Base-by-base conservation (phyloP, 148 eudicot species). In the Cornus suecica region DNA sequence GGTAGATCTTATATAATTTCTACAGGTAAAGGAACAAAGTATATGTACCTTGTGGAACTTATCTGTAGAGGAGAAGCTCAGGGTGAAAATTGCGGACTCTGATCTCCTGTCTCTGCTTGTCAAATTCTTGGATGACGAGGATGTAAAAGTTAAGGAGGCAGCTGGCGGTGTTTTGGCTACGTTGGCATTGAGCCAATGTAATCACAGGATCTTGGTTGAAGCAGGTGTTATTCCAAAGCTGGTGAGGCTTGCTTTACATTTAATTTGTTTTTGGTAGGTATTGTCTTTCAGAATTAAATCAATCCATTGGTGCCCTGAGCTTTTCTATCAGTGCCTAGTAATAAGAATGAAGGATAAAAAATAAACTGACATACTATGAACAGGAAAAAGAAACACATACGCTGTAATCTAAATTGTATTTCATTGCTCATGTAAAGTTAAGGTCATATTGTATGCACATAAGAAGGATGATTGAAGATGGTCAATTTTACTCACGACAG, bases 21-120 rank as follows among this genome's bases (percentile, higher is more conserved):
- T 81, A 75, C 91, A 93, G 98, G 97, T 88, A 76, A 91, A 88
- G 88, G 97, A 94, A 88, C 92, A 94, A 88, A 83, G 90, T 62
- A 56, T 94, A 69, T 86, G 89, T 76, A 78, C 89, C 65, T 62
- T 94, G 69, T 91, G 91, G 91, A 94, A 94, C 83, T 80, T 94
- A 83, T 88, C 98, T 66, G 89, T 82, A 3, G 97, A 91, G 78
- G 94, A 94, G 84, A 90, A 78, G 81, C 76, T 86, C 34, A 78
- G 91, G 23, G 45, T 74, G 64, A 88, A 88, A 82, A 90, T 94
- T 68, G 86, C 86, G 25, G 82, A 81, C 75, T 66, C 87, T 65
- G 86, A 87, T 29, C 87, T 91, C 77, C 83, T 94, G 73, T 87
- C 88, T 83, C 65, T 86, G 76, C 92, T 94, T 71, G 66, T 88